A percentile compares a stretch with the other conserved stretches of the same genome.
Conservation (phyloP, 2,329 filamentous ascomycete species). For the Achaetomium macrosporum region DNA sequence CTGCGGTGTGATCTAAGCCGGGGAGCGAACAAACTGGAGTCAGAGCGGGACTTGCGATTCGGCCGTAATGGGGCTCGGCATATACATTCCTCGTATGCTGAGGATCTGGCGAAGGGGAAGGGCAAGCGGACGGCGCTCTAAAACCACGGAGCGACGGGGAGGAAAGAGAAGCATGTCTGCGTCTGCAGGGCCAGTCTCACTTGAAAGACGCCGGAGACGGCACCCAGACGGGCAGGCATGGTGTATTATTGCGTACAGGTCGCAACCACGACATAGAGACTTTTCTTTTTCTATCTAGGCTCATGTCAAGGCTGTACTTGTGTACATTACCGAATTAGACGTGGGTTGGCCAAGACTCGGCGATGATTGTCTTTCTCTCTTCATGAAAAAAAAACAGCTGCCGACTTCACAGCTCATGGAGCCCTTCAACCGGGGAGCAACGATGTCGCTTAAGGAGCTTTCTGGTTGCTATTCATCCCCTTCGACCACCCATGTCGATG, state of each 20-base stretch:
- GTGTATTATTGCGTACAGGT: constrained; percentile 34
- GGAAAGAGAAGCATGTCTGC: constrained; percentile 15
- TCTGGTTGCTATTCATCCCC: too few relatives aligned
- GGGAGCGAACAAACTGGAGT: neutral
- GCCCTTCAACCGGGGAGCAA: too few relatives aligned
- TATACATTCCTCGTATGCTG: neutral
- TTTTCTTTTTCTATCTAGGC: constrained; percentile 34
- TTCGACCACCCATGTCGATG: too few relatives aligned
- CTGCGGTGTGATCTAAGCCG: neutral
- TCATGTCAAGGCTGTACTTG: constrained; percentile 44
- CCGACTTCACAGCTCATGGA: neutral
- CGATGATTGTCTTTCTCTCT: neutral
- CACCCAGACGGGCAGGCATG: constrained; percentile 21
- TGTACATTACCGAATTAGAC: constrained; percentile 51
- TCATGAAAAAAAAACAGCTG: neutral
- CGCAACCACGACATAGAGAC: constrained; percentile 41
- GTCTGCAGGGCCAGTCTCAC: neutral
- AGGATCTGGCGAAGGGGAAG: neutral
- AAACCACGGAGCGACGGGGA: neutral
- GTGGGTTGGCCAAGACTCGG: constrained; percentile 2
- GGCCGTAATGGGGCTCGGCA: constrained; percentile 1
- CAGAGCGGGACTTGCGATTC: neutral
- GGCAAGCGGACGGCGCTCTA: neutral
- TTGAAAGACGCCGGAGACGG: neutral
- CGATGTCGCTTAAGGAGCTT: too few relatives aligned